phyloP scores from a whole-genome alignment of 2,329 filamentous ascomycete species.

The Nothopassalora personata region DNA sequence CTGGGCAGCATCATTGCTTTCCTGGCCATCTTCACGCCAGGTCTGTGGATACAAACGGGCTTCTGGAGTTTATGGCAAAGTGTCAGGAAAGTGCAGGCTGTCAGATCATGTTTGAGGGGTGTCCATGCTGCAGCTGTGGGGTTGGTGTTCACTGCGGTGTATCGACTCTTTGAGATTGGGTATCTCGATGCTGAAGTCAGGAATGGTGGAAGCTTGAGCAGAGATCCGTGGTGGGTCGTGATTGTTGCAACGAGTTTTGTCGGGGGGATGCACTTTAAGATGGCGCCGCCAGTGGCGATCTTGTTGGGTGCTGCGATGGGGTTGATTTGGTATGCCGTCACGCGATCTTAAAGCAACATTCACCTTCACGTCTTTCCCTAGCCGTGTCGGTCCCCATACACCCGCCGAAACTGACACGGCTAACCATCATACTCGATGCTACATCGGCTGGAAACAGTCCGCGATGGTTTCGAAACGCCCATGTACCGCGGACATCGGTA shows the following conservation, averaged over 20 bases:
- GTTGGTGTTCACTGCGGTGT: constrained; percentile 42
- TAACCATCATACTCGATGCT: too few relatives aligned
- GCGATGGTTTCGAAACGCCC: too few relatives aligned
- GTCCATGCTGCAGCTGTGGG: constrained; percentile 42
- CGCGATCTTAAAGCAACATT: background rate
- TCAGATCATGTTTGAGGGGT: constrained; percentile 35
- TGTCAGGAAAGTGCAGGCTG: constrained; percentile 32
- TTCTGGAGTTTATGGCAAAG: constrained; percentile 37
- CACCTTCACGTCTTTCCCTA: too few relatives aligned
- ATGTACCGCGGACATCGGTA: too few relatives aligned
- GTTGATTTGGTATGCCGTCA: constrained; percentile 36
- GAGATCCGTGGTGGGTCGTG: constrained; percentile 44
- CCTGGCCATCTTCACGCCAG: constrained; percentile 40
- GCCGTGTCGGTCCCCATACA: too few relatives aligned
- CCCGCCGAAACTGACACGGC: too few relatives aligned
- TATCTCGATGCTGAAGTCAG: constrained; percentile 36
- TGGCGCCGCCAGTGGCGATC: constrained; percentile 38
- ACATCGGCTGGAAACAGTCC: too few relatives aligned
- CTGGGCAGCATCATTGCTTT: constrained; percentile 36
- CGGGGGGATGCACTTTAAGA: constrained; percentile 37
- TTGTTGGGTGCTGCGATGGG: constrained; percentile 37
- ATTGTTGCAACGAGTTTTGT: constrained; percentile 39
- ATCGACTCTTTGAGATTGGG: constrained; percentile 42
- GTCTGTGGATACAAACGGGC: constrained; percentile 35
- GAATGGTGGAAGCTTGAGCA: constrained; percentile 34